Percentiles rank a stretch among this genome's conserved stretches.
These are phyloP conservation scores for Melanogaster broomeanus DNA, from an alignment of 768 basidiomycete species.

Conservation along the genomic window DNA sequence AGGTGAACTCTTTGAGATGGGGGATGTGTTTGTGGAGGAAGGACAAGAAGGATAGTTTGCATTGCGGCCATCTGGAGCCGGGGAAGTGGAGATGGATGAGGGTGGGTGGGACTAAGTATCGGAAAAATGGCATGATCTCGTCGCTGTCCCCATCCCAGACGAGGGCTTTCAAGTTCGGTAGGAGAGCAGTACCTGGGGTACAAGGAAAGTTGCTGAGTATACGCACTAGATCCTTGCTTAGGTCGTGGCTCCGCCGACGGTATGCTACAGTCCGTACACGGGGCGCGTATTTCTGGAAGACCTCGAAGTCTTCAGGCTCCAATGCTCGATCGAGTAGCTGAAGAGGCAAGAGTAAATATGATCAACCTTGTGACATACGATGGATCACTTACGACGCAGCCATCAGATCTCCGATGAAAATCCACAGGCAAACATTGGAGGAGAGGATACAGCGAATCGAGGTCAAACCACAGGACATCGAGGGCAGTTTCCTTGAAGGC, in stretches of 20 bases:
- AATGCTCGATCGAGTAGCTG: not conserved
- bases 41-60: constrained; percentile 2
- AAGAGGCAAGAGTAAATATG: no score
- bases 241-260: not conserved
- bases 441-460: constrained; percentile 1
- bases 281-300: constrained; percentile 4
- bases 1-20: not conserved
- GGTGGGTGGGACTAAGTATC: not conserved
- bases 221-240: not conserved
- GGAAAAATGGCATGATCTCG: constrained; percentile 1
- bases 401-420: not conserved
- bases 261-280: constrained; percentile 4
- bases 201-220: constrained; percentile 3
- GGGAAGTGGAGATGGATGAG: not conserved
- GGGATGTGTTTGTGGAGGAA: constrained; percentile 3
- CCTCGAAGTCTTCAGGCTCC: not conserved
- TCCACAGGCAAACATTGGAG: not conserved
- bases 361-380: not conserved
- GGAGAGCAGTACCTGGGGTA: not conserved
- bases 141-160: constrained; percentile 1
- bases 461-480: constrained; percentile 1
- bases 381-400: not conserved
- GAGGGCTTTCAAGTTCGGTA: constrained; percentile 1
- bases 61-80: not conserved
- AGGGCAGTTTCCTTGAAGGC: constrained; percentile 3